Percentiles rank a stretch among this genome's conserved stretches.
These are phyloP conservation scores for Lophium mytilinum DNA, from an alignment of 495 filamentous ascomycete genomes.

Conservation along the genomic window DNA sequence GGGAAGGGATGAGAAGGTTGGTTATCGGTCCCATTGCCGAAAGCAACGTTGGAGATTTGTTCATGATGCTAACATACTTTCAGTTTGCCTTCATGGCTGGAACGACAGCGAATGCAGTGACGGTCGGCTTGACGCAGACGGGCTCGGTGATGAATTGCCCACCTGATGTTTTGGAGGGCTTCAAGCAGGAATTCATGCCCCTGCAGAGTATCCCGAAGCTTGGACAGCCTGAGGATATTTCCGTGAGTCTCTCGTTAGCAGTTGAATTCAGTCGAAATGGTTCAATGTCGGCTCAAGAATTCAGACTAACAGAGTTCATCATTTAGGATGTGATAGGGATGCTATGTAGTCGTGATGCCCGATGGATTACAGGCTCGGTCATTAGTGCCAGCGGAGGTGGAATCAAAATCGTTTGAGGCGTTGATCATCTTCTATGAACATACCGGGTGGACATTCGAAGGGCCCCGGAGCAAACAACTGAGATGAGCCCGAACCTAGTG, in stretches of 20 bases:
- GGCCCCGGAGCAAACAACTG: no score
- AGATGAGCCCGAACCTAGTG: no score
- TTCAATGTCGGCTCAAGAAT: no score
- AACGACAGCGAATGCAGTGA: slow-evolving; percentile 1
- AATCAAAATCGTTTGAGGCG: neutral
- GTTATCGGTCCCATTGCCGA: neutral
- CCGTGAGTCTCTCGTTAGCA: neutral
- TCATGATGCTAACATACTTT: neutral
- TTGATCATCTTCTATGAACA: no score
- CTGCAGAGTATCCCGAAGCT: neutral
- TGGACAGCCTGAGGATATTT: neutral
- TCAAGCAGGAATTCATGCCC: slow-evolving; percentile 5
- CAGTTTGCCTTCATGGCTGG: slow-evolving; percentile 3
- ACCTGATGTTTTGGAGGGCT: neutral
- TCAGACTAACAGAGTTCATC: no score
- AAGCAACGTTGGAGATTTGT: neutral
- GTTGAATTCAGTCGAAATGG: no score
- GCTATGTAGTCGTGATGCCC: neutral
- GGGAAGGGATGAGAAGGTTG: neutral
- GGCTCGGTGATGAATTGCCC: neutral
- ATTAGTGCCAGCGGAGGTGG: neutral
- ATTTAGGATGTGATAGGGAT: neutral
- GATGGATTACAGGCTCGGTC: slow-evolving; percentile 2
- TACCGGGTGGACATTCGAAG: no score
- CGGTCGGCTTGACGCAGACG: neutral